Evolutionary conservation across 164 flowering plant species (phyloP).

Genomic region (Saururus chinensis): DNA sequence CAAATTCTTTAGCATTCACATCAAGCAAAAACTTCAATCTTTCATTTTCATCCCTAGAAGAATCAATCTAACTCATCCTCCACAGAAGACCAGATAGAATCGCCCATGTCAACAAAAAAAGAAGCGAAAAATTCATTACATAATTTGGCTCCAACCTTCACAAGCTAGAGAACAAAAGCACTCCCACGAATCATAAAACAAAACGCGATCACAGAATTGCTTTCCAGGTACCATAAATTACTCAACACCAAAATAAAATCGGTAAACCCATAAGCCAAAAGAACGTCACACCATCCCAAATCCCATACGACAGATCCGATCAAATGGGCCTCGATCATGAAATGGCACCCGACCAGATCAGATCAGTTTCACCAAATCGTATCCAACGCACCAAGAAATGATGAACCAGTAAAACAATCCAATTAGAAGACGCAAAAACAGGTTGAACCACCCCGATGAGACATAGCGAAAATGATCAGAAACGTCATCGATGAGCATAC

Average conservation of each 20-base stretch:
- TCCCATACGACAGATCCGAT: not conserved
- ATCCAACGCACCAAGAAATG: not conserved
- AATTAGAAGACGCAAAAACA: too few species aligned
- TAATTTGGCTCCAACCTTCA: too few species aligned
- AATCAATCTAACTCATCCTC: not conserved
- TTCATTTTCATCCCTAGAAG: too few species aligned
- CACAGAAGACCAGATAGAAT: not conserved
- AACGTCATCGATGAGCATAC: slow-evolving; percentile 17
- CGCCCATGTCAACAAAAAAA: not conserved
- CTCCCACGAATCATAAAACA: not conserved
- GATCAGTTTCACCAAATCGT: not conserved
- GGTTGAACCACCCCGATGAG: too few species aligned
- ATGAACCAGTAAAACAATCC: too few species aligned
- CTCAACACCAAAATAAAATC: not conserved
- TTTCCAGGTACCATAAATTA: too few species aligned
- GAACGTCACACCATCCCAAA: not conserved
- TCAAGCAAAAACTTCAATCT: not conserved
- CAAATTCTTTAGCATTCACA: not conserved
- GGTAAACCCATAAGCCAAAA: too few species aligned
- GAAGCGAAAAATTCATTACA: too few species aligned
- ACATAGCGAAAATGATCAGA: too few species aligned
- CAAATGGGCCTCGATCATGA: too few species aligned
- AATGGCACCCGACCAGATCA: too few species aligned
- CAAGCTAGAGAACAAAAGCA: not conserved
- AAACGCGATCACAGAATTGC: too few species aligned